Percentiles rank a stretch among this genome's conserved stretches.
Evolutionary conservation across 768 basidiomycete species (phyloP).

Genomic region (Crassisporium funariophilum): DNA sequence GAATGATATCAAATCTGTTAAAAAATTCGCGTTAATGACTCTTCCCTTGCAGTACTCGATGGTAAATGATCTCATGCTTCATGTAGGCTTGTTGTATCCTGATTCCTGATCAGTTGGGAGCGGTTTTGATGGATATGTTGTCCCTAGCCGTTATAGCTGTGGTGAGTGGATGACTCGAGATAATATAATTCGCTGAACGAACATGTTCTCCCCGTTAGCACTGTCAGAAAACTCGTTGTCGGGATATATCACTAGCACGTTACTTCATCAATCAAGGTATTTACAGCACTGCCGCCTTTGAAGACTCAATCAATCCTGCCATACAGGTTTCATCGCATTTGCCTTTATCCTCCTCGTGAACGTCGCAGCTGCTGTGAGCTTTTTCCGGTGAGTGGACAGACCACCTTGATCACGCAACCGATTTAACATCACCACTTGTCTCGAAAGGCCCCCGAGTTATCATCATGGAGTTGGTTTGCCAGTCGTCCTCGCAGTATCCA

Average conservation of each 20-base stretch:
- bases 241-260: slow-evolving; percentile 33
- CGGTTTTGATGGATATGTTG: slow-evolving; percentile 38
- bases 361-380: slow-evolving; percentile 28
- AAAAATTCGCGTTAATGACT: slow-evolving; percentile 9
- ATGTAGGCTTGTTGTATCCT: too few relatives aligned
- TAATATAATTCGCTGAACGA: too few relatives aligned
- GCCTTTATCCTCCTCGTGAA: slow-evolving; percentile 32
- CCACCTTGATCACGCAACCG: too few relatives aligned
- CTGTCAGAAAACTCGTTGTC: slow-evolving; percentile 28
- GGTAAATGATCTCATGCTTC: slow-evolving; percentile 13
- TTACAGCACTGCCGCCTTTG: background rate
- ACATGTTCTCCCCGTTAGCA: too few relatives aligned
- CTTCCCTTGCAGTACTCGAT: slow-evolving; percentile 20
- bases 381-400: slow-evolving; percentile 33
- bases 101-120: slow-evolving; percentile 29
- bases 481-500: slow-evolving; percentile 36
- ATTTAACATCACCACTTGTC: too few relatives aligned
- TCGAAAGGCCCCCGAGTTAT: slow-evolving; percentile 33
- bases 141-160: slow-evolving; percentile 37
- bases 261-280: slow-evolving; percentile 42
- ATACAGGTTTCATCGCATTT: slow-evolving; percentile 36
- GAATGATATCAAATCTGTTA: slow-evolving; percentile 8
- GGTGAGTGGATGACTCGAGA: slow-evolving; percentile 23
- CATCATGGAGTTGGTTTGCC: slow-evolving; percentile 39
- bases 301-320: too few relatives aligned